Evolutionary conservation across 2,329 filamentous ascomycete species (phyloP).

Genomic region (Aureobasidium sp.): DNA sequence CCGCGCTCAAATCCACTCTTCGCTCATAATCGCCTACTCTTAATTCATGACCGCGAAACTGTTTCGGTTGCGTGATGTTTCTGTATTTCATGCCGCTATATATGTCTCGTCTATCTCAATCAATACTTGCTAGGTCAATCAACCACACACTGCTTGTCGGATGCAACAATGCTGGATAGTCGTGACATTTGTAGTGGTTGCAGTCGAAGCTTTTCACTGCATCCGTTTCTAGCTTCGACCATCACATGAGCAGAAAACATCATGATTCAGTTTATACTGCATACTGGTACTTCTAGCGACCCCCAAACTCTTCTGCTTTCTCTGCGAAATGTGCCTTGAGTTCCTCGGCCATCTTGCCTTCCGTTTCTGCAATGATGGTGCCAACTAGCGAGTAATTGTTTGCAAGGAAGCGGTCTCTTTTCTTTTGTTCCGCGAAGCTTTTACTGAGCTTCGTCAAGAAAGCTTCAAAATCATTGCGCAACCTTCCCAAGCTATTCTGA

Average conservation of each 20-base stretch:
- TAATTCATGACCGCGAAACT: not conserved
- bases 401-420: slow-evolving; percentile 79
- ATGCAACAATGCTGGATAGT: not conserved
- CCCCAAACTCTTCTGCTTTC: slow-evolving; percentile 35
- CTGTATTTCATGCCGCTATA: not conserved
- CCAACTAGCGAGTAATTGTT: slow-evolving; percentile 95
- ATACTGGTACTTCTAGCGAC: not conserved
- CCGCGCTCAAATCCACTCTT: not conserved
- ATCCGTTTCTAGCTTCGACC: not conserved
- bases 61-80: not conserved
- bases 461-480: slow-evolving; percentile 74
- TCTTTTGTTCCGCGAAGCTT: slow-evolving; percentile 67
- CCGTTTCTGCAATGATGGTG: slow-evolving; percentile 71
- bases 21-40: not conserved
- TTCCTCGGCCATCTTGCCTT: slow-evolving; percentile 66
- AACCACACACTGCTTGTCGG: not conserved
- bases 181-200: not conserved
- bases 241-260: not conserved
- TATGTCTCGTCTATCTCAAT: not conserved
- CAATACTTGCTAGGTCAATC: not conserved
- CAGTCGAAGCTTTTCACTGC: not conserved
- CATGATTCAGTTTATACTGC: not conserved
- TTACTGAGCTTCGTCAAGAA: slow-evolving; percentile 75
- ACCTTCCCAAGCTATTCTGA: slow-evolving; percentile 65
- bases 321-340: slow-evolving; percentile 68